These are phyloP conservation scores for Tetracladium setigerum DNA, from an alignment of 495 filamentous ascomycete genomes.

Conservation along the genomic window DNA sequence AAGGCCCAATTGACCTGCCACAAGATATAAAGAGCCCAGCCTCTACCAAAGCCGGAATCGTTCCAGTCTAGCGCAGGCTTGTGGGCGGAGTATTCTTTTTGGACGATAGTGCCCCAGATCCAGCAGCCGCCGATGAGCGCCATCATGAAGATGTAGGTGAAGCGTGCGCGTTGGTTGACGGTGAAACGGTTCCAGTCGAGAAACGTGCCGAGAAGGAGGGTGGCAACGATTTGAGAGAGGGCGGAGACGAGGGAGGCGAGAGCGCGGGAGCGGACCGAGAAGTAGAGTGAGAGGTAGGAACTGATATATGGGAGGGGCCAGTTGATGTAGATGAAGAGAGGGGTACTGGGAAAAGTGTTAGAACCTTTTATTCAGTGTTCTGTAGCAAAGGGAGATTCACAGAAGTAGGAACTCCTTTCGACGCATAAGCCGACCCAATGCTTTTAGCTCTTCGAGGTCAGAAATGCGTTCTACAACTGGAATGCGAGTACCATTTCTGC, in stretches of 20 bases:
- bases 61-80: conserved; percentile 51
- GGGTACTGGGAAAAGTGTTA: background rate
- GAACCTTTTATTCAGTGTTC: background rate
- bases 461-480: conserved; percentile 38
- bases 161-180: conserved; percentile 29
- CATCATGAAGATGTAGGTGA: conserved; percentile 4
- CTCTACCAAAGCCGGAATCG: conserved; percentile 45
- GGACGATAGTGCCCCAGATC: conserved; percentile 51
- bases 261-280: conserved; percentile 53
- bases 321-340: conserved; percentile 12
- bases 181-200: conserved; percentile 43
- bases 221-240: conserved; percentile 47
- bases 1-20: conserved; percentile 28
- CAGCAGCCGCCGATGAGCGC: conserved; percentile 44
- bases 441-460: conserved; percentile 42
- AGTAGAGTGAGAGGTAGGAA: conserved; percentile 37
- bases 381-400: too few species aligned
- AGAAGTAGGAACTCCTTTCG: conserved; percentile 41
- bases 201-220: conserved; percentile 48
- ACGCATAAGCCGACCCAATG: conserved; percentile 41
- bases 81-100: conserved; percentile 41
- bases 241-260: conserved; percentile 55
- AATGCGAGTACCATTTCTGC: conserved; percentile 47
- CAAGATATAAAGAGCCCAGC: conserved; percentile 51
- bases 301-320: conserved; percentile 11